phyloP scores from a whole-genome alignment of 495 filamentous ascomycete species.

The Neurospora intermedia region DNA sequence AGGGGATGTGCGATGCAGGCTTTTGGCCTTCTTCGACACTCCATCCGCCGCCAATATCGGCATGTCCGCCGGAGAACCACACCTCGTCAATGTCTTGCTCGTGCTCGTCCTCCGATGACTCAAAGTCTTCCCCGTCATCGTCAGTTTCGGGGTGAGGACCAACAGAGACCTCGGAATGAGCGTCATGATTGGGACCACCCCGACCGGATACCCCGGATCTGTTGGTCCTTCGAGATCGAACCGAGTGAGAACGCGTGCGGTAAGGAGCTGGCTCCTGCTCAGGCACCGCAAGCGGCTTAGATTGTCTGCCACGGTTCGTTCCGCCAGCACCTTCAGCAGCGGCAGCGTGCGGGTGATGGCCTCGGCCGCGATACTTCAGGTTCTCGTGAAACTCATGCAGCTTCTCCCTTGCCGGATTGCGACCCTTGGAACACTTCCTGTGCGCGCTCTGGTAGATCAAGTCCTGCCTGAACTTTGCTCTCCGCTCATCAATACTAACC shows the following conservation, averaged over 20 bases:
- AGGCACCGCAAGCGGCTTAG: constrained; percentile 5
- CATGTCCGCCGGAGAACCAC: constrained; percentile 79
- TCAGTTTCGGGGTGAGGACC: constrained; percentile 17
- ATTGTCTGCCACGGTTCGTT: constrained; percentile 9
- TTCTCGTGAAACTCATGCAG: constrained; percentile 30
- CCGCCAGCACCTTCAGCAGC: background rate
- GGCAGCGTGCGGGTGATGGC: background rate
- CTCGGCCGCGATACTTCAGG: constrained; percentile 18
- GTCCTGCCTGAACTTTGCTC: constrained; percentile 61
- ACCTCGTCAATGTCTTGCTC: constrained; percentile 72
- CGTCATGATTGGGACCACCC: constrained; percentile 13
- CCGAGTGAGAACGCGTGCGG: constrained; percentile 34
- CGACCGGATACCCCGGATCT: constrained; percentile 5
- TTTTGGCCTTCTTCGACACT: constrained; percentile 45
- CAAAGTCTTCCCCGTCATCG: constrained; percentile 27
- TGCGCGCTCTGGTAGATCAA: constrained; percentile 50
- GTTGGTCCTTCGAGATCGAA: constrained; percentile 3
- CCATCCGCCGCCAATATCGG: constrained; percentile 81
- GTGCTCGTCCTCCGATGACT: constrained; percentile 44
- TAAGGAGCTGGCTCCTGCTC: constrained; percentile 25
- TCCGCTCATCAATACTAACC: constrained; percentile 67
- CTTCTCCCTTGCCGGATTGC: constrained; percentile 26
- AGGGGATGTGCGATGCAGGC: constrained; percentile 60
- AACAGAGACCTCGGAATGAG: constrained; percentile 15
- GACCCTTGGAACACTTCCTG: constrained; percentile 21